phyloP scores from a whole-genome alignment of 2,329 filamentous ascomycete species.

The Hypoxylon sp. region DNA sequence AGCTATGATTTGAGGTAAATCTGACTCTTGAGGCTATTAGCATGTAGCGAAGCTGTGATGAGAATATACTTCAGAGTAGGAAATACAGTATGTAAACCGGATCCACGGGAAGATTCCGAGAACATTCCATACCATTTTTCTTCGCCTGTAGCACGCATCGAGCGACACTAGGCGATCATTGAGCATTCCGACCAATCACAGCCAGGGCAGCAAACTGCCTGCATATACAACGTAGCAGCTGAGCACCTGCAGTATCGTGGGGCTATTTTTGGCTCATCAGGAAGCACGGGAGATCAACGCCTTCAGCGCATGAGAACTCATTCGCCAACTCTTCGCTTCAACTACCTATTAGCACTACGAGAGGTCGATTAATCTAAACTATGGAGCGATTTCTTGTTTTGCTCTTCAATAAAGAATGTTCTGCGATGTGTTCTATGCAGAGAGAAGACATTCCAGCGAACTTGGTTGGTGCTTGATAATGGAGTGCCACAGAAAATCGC shows the following conservation, averaged over 20 bases:
- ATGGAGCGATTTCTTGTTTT: constrained; percentile 24
- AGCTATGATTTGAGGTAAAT: not conserved
- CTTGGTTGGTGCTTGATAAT: constrained; percentile 26
- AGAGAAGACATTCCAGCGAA: constrained; percentile 38
- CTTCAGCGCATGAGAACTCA: constrained; percentile 15
- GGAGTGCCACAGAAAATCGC: constrained; percentile 33
- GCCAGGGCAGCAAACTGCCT: constrained; percentile 31
- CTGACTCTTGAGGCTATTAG: constrained; percentile 1
- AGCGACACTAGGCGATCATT: constrained; percentile 37
- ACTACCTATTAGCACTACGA: constrained; percentile 27
- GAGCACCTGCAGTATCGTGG: constrained; percentile 28
- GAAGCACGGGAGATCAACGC: constrained; percentile 44
- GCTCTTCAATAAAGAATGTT: constrained; percentile 37
- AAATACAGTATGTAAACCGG: constrained; percentile 16
- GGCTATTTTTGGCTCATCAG: constrained; percentile 46
- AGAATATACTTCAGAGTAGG: not conserved
- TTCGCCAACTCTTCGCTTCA: constrained; percentile 29
- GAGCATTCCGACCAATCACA: constrained; percentile 30
- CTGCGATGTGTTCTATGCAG: constrained; percentile 39
- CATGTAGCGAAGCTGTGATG: not conserved
- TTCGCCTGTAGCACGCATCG: constrained; percentile 29
- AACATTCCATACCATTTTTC: constrained; percentile 33
- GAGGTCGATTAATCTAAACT: constrained; percentile 26
- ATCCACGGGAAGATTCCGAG: constrained; percentile 36
- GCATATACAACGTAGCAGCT: constrained; percentile 46